Evolutionary conservation across 1,284 basidiomycete species (phyloP), one percentile per base, ranked within the genome.

Genomic region (Chondrostereum purpureum): DNA sequence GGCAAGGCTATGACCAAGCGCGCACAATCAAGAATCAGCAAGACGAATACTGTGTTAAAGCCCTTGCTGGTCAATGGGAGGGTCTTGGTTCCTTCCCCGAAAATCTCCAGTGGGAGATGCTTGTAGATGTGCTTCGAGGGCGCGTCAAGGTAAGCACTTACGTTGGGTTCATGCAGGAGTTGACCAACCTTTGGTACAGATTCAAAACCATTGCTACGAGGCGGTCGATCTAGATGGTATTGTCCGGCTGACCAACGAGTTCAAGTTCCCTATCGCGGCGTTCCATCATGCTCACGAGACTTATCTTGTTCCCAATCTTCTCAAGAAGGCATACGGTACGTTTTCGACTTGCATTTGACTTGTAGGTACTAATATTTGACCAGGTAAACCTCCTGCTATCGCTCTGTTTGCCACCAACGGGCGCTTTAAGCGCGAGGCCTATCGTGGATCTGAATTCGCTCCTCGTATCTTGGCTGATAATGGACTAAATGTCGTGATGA

Each of bases 391-490:
- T 0, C 88, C 89, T 2, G 84, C 83, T 10, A 66, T 81, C 22
- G 88, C 89, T 2, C 64, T 92, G 42, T 92, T 92, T 55, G 81
- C 85, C 2, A 84, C 82, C 47, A 68, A 68, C 50, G 66, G 60
- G 16, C 73, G 86, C 44, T 92, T 89, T 65, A 94, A 94, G 63
- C 80, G 86, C 10, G 91, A 94, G 58, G 78, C 88, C 0, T 94
- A 86, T 64, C 74, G 90, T 21, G 89, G 85, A 3, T 86, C 87
- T 2, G 88, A 92, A 54, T 95, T 87, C 61, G 88, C 92, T 0
- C 77, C 89, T 13, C 78, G 80, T 36, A 83, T 96, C 42, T 69
- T 95, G 14, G 70, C 82, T 0, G 83, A 92, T 39, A 75, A 81
- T 43, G 85, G 82, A 1, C 64, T 94, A 19, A 70, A 75, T 24